Conservation (phyloP, 208 protist species). For the Acanthamoeba castellanii region DNA sequence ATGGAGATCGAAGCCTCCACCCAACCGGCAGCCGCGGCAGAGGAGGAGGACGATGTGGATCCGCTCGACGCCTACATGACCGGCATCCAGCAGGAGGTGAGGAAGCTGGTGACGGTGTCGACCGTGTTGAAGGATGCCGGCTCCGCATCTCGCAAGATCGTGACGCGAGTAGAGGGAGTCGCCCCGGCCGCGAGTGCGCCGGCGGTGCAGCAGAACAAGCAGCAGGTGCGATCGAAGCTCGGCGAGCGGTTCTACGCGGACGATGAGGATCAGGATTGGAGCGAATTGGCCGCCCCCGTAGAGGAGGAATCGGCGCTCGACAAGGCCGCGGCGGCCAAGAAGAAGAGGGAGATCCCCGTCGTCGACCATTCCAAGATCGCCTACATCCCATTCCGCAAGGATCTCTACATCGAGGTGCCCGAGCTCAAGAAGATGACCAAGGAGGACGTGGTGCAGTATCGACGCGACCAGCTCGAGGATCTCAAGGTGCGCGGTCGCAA, state of each 20-base stretch:
- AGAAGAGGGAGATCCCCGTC: conserved; percentile 80
- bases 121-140: background rate
- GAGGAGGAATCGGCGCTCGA: conserved; percentile 34
- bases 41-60: conserved; percentile 83
- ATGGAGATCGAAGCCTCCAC: background rate
- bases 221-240: conserved; percentile 34
- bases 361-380: conserved; percentile 86
- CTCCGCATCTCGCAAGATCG: background rate
- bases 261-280: conserved; percentile 82
- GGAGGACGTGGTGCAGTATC: conserved; percentile 69
- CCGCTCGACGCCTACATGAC: conserved; percentile 90
- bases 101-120: conserved; percentile 54
- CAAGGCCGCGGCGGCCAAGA: conserved; percentile 67
- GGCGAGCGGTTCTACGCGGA: conserved; percentile 62
- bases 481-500: conserved; percentile 85
- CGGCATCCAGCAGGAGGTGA: conserved; percentile 79
- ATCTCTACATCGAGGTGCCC: conserved; percentile 89
- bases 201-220: background rate
- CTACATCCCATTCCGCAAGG: conserved; percentile 83
- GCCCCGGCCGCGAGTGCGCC: background rate
- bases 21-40: conserved; percentile 21
- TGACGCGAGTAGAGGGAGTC: background rate
- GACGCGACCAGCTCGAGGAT: conserved; percentile 40
- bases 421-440: conserved; percentile 80
- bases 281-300: conserved; percentile 51